phyloP scores from a whole-genome alignment of 305 asterid genomes.

The Fraxinus angustifolia region DNA sequence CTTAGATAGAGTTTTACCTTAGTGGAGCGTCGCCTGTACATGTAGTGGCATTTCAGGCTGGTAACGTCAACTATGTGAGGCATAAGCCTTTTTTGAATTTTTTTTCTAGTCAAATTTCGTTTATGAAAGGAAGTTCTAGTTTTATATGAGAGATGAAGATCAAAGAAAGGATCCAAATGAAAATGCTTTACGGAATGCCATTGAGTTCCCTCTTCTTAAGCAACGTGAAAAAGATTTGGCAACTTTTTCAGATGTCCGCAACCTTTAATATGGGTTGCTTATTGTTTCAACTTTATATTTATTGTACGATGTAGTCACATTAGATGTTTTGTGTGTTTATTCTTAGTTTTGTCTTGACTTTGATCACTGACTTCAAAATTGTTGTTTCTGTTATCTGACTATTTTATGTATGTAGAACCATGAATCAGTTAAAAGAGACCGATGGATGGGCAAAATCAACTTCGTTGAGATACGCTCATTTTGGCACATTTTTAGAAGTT shows the following conservation, averaged over 20 bases:
- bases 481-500: conserved; percentile 91
- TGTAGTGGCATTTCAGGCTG: not conserved
- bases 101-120: not conserved
- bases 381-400: conserved; percentile 15
- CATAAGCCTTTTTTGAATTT: not conserved
- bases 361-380: not conserved
- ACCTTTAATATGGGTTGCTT: not conserved
- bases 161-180: not conserved
- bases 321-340: not conserved
- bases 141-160: not conserved
- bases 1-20: not conserved
- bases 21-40: not conserved
- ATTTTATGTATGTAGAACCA: conserved; percentile 46
- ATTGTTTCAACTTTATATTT: not conserved
- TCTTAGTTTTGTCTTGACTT: conserved; percentile 10
- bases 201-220: not conserved
- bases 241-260: not conserved
- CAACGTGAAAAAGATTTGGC: not conserved
- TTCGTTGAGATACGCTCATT: conserved; percentile 90
- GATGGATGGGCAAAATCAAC: conserved; percentile 86
- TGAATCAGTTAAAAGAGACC: conserved; percentile 47
- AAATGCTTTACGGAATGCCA: not conserved
- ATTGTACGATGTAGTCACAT: not conserved
- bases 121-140: no score
- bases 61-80: not conserved